Conservation (phyloP, 192 early-diverging fungal genomes). For the Gonapodya prolifera region DNA sequence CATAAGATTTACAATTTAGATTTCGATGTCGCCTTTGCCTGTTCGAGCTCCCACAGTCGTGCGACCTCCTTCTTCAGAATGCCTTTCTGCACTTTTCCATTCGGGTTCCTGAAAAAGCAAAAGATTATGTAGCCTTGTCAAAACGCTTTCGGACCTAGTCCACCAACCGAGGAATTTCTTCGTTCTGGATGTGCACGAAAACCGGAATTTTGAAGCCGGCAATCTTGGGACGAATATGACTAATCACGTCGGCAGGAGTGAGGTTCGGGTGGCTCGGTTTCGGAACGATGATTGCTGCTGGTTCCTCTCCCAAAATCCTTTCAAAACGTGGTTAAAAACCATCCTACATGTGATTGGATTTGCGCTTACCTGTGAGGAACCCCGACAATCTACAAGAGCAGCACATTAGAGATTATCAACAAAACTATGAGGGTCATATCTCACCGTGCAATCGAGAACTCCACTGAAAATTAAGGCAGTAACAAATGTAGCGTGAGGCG, state of each 20-base stretch:
- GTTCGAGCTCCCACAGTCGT: neutral
- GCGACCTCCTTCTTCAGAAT: neutral
- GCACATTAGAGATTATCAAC: neutral
- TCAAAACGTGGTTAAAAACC: neutral
- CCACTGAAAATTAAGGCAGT: neutral
- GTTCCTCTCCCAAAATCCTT: conserved; percentile 15
- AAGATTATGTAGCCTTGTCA: no score
- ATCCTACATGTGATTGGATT: neutral
- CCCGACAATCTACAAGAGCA: conserved; percentile 4
- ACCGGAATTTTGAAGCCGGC: conserved; percentile 2
- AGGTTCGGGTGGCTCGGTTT: neutral
- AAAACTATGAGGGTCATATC: no score
- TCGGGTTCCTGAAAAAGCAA: neutral
- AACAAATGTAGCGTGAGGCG: neutral
- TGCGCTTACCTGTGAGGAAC: conserved; percentile 5
- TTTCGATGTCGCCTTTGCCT: neutral
- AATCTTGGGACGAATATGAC: neutral
- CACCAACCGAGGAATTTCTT: conserved; percentile 1
- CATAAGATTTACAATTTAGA: no score
- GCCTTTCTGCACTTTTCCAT: conserved; percentile 3
- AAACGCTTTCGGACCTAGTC: no score
- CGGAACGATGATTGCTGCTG: conserved; percentile 10
- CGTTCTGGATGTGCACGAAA: neutral
- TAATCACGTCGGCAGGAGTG: neutral
- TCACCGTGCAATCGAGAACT: conserved; percentile 12